Conservation (phyloP, 345 rosid genomes). For the Arabis alpina region DNA sequence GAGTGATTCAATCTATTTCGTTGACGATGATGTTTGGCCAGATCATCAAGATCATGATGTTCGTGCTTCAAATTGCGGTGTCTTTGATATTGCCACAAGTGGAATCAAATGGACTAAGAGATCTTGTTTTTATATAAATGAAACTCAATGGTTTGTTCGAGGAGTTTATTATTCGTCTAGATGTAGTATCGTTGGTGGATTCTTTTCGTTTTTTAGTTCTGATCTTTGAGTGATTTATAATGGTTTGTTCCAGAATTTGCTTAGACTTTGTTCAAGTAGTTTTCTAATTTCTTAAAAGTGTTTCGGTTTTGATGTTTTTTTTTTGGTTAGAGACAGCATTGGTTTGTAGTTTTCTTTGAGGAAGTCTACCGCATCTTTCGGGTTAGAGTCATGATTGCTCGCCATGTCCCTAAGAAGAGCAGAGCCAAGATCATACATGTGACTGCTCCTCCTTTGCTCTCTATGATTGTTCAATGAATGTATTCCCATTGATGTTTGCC, state of each 20-base stretch:
- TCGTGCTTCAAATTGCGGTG: neutral
- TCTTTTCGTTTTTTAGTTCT: neutral
- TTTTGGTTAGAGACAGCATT: too few species aligned
- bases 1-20: slow-evolving; percentile 14
- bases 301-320: too few species aligned
- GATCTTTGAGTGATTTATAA: too few species aligned
- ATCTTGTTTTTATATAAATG: neutral
- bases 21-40: neutral
- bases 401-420: slow-evolving; percentile 79
- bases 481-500: too few species aligned
- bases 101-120: neutral
- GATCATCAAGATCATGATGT: neutral
- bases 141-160: slow-evolving; percentile 2
- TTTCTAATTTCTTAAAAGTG: too few species aligned
- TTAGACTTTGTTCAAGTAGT: too few species aligned
- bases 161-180: neutral
- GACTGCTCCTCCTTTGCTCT: slow-evolving; percentile 84
- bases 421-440: slow-evolving; percentile 62
- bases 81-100: slow-evolving; percentile 3
- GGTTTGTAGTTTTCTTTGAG: too few species aligned
- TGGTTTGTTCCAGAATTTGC: too few species aligned
- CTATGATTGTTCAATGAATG: slow-evolving; percentile 42
- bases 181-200: too few species aligned
- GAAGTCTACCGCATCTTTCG: too few species aligned
- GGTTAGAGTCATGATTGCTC: slow-evolving; percentile 49